phyloP scores from a whole-genome alignment of 2,329 filamentous ascomycete species.

The Colletotrichum gloeosporioides region DNA sequence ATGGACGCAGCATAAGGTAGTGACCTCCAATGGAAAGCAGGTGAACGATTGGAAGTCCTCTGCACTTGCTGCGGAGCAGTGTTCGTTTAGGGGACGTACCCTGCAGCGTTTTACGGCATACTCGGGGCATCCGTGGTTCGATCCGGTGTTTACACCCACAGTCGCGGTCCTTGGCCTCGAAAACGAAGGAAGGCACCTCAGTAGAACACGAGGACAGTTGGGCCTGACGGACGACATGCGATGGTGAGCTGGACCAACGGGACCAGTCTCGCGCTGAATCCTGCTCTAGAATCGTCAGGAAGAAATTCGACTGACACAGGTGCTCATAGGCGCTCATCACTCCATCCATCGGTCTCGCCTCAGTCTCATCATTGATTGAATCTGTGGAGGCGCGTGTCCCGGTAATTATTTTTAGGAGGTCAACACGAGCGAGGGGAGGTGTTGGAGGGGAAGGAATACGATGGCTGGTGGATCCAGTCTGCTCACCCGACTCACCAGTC shows the following conservation, averaged over 20 bases:
- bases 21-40: too few species aligned
- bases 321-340: background rate
- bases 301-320: background rate
- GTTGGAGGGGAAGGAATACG: conserved; percentile 15
- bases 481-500: background rate
- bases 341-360: conserved; percentile 1
- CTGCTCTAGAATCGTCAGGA: background rate
- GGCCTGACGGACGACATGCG: background rate
- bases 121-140: background rate
- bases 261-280: background rate
- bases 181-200: background rate
- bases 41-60: too few species aligned
- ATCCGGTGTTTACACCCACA: background rate
- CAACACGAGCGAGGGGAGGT: conserved; percentile 13
- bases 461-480: conserved; percentile 10
- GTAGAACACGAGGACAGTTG: background rate
- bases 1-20: too few species aligned
- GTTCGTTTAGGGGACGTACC: background rate
- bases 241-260: background rate
- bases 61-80: too few species aligned
- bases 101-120: background rate
- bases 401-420: conserved; percentile 18
- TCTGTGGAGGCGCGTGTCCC: conserved; percentile 10
- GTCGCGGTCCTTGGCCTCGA: background rate
- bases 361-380: conserved; percentile 10